Conservation (phyloP, 345 rosid genomes). For the Aurinia saxatilis region DNA sequence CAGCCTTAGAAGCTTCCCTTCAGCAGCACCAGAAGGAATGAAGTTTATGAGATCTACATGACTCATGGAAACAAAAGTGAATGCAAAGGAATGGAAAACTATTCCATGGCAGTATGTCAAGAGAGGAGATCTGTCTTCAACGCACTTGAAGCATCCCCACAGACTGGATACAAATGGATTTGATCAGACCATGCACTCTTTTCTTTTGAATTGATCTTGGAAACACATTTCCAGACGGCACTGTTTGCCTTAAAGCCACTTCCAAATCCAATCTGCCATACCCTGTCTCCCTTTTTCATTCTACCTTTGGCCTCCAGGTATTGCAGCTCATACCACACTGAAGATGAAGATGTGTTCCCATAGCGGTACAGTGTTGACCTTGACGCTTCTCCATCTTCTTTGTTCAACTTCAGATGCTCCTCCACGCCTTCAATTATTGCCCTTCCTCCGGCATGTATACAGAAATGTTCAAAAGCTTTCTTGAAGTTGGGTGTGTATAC, state of each 20-base stretch:
- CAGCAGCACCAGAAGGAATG: not conserved
- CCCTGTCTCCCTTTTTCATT: constrained; percentile 43
- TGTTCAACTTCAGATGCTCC: constrained; percentile 44
- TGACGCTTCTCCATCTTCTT: constrained; percentile 58
- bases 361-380: constrained; percentile 53
- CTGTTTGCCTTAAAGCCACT: constrained; percentile 66
- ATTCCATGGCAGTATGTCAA: constrained; percentile 17
- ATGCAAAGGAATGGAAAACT: constrained; percentile 13
- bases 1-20: not conserved
- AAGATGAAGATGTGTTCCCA: constrained; percentile 65
- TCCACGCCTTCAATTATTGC: constrained; percentile 49
- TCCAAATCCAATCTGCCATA: constrained; percentile 64
- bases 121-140: constrained; percentile 5
- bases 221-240: constrained; percentile 56
- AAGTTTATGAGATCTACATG: no score
- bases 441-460: constrained; percentile 59
- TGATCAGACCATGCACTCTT: constrained; percentile 56
- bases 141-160: constrained; percentile 13
- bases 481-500: constrained; percentile 42
- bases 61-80: not conserved
- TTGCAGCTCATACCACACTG: constrained; percentile 66
- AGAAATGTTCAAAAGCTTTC: constrained; percentile 56
- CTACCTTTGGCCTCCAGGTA: constrained; percentile 54
- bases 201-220: constrained; percentile 28
- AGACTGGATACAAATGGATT: constrained; percentile 44